phyloP scores from a whole-genome alignment of 129 eudicot species.

The Pseudognaphalium luteoalbum region DNA sequence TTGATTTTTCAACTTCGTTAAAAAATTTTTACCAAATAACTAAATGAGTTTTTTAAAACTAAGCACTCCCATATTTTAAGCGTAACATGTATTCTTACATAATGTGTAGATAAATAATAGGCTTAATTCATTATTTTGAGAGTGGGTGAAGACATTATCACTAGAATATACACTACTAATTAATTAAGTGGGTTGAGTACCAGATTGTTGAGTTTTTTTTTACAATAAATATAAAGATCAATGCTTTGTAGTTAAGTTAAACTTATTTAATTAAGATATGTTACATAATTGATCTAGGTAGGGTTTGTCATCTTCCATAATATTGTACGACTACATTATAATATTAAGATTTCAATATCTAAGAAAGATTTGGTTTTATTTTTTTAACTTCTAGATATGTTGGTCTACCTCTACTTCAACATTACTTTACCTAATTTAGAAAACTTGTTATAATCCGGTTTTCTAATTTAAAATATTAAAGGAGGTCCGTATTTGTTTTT shows the following conservation, averaged over 20 bases:
- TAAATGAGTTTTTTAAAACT: no score
- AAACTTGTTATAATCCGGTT: background rate
- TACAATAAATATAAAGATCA: slow-evolving; percentile 3
- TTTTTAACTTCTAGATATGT: background rate
- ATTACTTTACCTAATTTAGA: slow-evolving; percentile 26
- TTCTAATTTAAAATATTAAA: background rate
- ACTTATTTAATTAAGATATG: slow-evolving; percentile 26
- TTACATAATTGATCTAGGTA: slow-evolving; percentile 28
- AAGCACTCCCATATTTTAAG: background rate
- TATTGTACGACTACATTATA: slow-evolving; percentile 15
- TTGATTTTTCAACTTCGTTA: no score
- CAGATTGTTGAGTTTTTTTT: slow-evolving; percentile 12
- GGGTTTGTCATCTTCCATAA: slow-evolving; percentile 34
- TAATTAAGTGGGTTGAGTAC: slow-evolving; percentile 25
- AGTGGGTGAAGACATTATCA: background rate
- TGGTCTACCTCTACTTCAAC: slow-evolving; percentile 8
- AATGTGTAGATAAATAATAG: background rate
- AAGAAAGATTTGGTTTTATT: slow-evolving; percentile 32
- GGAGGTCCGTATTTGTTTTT: no score
- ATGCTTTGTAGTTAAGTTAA: slow-evolving; percentile 32
- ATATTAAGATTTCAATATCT: slow-evolving; percentile 26
- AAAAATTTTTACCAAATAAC: no score
- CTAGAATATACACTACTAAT: slow-evolving; percentile 6
- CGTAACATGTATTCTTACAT: background rate
- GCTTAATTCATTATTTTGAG: slow-evolving; percentile 9